A percentile compares a stretch with the other conserved stretches of the same genome.
Conservation (phyloP, 805 yeast genomes). For the Sugiyamaella smithiae region DNA sequence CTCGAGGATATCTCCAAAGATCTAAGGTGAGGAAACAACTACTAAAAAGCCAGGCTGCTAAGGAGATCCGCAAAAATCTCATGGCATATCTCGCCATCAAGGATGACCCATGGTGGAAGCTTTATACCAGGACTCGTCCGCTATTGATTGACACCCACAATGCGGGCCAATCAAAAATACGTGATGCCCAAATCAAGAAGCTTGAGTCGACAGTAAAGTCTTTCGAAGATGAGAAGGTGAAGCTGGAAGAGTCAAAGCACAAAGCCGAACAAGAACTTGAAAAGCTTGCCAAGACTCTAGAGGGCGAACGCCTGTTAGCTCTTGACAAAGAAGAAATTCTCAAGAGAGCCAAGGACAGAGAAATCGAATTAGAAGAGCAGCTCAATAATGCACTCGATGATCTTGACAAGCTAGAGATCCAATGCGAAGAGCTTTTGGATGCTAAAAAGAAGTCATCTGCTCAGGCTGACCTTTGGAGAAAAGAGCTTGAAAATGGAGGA, state of each 20-base stretch:
- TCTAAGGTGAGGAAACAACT: constrained; percentile 45
- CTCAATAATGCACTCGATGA: constrained; percentile 32
- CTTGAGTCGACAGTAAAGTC: constrained; percentile 29
- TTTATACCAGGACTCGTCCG: constrained; percentile 72
- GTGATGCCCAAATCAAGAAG: constrained; percentile 35
- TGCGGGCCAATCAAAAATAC: constrained; percentile 50
- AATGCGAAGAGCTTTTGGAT: constrained; percentile 34
- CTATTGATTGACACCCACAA: constrained; percentile 62
- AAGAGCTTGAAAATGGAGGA: constrained; percentile 36
- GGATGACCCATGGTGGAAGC: constrained; percentile 73
- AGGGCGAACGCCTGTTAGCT: constrained; percentile 43
- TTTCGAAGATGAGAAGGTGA: constrained; percentile 31
- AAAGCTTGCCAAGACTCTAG: constrained; percentile 35
- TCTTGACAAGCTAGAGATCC: constrained; percentile 32
- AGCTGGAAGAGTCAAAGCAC: constrained; percentile 25
- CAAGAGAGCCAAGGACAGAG: constrained; percentile 42
- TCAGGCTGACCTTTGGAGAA: constrained; percentile 33
- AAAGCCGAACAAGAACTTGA: constrained; percentile 29
- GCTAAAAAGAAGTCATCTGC: constrained; percentile 33
- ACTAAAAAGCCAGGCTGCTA: constrained; percentile 66
- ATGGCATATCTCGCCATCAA: constrained; percentile 45
- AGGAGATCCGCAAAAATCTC: constrained; percentile 62
- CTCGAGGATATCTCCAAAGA: constrained; percentile 66
- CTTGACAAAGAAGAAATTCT: constrained; percentile 49
- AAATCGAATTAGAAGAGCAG: constrained; percentile 35